Percentiles rank a stretch among this genome's conserved stretches.
Conservation (phyloP, 495 filamentous ascomycete species). For the Penicillium coffeae region DNA sequence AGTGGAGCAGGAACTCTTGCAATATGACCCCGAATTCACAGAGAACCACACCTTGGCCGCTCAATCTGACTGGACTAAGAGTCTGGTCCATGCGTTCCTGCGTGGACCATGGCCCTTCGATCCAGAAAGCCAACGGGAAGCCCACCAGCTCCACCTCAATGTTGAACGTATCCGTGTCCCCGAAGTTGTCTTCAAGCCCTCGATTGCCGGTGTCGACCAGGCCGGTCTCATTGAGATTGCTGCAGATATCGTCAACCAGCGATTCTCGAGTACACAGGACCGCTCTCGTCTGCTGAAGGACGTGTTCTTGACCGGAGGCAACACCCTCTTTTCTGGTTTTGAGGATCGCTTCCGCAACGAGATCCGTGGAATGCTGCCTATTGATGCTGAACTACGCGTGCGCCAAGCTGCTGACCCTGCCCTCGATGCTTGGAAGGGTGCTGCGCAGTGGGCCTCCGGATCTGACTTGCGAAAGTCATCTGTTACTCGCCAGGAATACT, state of each 20-base stretch:
- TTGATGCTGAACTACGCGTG: constrained; percentile 59
- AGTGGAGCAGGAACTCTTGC: constrained; percentile 78
- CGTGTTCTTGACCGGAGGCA: constrained; percentile 93
- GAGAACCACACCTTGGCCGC: constrained; percentile 89
- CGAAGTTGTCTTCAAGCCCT: constrained; percentile 90
- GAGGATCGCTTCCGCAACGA: constrained; percentile 76
- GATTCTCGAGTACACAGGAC: constrained; percentile 56
- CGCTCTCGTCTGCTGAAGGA: constrained; percentile 69
- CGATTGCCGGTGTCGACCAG: constrained; percentile 94
- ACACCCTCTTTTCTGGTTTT: constrained; percentile 80
- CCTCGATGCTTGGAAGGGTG: constrained; percentile 89
- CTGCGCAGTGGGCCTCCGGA: constrained; percentile 68
- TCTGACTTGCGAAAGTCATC: constrained; percentile 32
- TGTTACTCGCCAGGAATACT: constrained; percentile 70
- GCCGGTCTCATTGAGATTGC: constrained; percentile 89
- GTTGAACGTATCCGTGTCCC: constrained; percentile 95
- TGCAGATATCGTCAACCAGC: constrained; percentile 75
- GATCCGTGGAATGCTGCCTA: constrained; percentile 65
- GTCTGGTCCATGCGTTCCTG: constrained; percentile 80
- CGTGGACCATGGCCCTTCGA: constrained; percentile 86
- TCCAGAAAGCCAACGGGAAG: constrained; percentile 71
- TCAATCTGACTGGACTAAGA: constrained; percentile 90
- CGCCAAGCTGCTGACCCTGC: constrained; percentile 68
- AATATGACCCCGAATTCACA: constrained; percentile 82
- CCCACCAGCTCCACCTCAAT: constrained; percentile 88